phyloP scores from a whole-genome alignment of 257 asterid species.

The Prunella vulgaris region DNA sequence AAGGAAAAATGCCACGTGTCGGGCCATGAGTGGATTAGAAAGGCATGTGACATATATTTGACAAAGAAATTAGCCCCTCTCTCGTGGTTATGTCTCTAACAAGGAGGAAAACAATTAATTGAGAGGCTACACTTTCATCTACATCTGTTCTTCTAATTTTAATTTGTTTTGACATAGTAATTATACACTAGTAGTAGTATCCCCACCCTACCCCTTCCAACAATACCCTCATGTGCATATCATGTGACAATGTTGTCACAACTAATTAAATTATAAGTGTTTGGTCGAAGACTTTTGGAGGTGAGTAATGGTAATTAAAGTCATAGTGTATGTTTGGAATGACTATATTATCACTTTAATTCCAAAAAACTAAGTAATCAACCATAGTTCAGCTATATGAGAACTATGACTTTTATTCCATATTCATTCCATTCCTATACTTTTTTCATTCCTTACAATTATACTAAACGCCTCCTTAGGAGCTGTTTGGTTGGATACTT shows the following conservation, averaged over 20 bases:
- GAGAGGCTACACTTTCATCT: constrained; percentile 21
- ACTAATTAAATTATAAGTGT: no score
- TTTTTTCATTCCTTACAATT: no score
- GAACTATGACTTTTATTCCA: no score
- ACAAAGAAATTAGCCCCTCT: constrained; percentile 37
- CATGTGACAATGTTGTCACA: constrained; percentile 32
- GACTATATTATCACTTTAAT: no score
- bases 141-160: not conserved
- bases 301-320: no score
- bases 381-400: no score
- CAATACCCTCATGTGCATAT: constrained; percentile 24
- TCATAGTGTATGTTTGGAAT: no score
- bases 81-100: constrained; percentile 83
- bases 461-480: no score
- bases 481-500: no score
- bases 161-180: not conserved
- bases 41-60: constrained; percentile 61
- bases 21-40: constrained; percentile 29
- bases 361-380: no score
- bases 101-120: constrained; percentile 45
- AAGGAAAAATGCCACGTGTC: constrained; percentile 49
- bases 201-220: constrained; percentile 7
- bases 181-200: not conserved
- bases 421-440: no score
- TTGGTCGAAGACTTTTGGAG: no score